Base-by-base conservation (phyloP, 1,284 basidiomycete species). In the Ustilago cynodontis region DNA sequence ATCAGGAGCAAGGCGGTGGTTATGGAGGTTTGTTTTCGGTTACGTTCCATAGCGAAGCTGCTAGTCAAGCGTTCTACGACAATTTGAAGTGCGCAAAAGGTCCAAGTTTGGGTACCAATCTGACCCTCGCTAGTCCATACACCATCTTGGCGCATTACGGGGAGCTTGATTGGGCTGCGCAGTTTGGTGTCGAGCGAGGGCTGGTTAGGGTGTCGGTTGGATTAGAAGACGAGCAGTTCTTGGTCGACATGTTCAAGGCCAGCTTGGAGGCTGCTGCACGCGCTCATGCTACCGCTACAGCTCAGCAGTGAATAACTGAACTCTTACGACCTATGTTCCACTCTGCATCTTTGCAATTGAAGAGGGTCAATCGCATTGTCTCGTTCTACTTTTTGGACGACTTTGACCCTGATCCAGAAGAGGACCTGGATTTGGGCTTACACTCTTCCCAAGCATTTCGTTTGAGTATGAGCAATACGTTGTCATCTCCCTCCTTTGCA, bases 61-160 rank as follows among this genome's bases (percentile, higher is more conserved):
- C 93, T 0, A 91, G 93, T 1, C 86, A 88, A 45, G 93, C 92
- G 7, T 99, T 99, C 88, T 99, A 93, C 85, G 94, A 99, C 85
- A 88, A 90, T 0, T 88, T 99, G 24, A 88, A 89, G 7, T 95
- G 92, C 86, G 90, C 90, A 73, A 99, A 98, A 86, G 97, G 96
- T 1, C 97, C 96, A 0, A 93, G 92, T 82, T 89, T 98, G 22
- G 96, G 96, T 1, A 98, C 95, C 37, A 98, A 95, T 88, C 97
- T 98, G 86, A 98, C 96, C 1, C 89, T 97, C 16, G 94, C 93
- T 28, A 94, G 91, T 80, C 96, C 96, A 24, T 99, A 95, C 86
- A 93, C 94, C 3, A 92, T 99, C 71, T 88, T 99, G 24, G 97
- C 94, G 26, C 97, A 99, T 86, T 98, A 92, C 80, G 85, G 88